Conservation (phyloP, 2,329 filamentous ascomycete species). For the Onygenales sp. region DNA sequence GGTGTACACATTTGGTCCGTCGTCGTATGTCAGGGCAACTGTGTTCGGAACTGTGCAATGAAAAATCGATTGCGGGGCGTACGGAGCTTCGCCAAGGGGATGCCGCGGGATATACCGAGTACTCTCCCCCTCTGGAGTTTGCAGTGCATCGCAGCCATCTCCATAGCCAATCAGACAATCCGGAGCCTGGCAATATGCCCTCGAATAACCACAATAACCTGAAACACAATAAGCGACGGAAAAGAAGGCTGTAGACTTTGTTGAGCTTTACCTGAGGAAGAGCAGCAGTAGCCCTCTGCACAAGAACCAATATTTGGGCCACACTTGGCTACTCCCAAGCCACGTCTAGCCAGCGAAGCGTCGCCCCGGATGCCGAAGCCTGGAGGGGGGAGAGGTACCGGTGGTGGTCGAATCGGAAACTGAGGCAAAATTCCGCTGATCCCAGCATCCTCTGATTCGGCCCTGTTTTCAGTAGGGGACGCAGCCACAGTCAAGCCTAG, state of each 20-base stretch:
- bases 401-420: conserved; percentile 7
- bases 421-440: not conserved
- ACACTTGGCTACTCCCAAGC: conserved; percentile 16
- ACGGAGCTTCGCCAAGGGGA: conserved; percentile 26
- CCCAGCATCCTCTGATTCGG: not conserved
- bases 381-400: conserved; percentile 4
- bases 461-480: not conserved
- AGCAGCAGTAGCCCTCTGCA: conserved; percentile 28
- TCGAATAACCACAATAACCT: conserved; percentile 32
- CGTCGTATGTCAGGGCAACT: conserved; percentile 59
- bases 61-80: conserved; percentile 26
- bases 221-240: conserved; percentile 3
- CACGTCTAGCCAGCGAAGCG: not conserved
- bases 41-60: conserved; percentile 43
- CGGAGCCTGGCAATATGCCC: conserved; percentile 29
- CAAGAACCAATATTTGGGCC: conserved; percentile 27
- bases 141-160: conserved; percentile 26
- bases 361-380: conserved; percentile 5
- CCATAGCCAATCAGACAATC: conserved; percentile 32
- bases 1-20: conserved; percentile 56
- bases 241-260: not conserved
- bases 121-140: conserved; percentile 24
- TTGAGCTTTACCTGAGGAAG: conserved; percentile 23
- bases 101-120: conserved; percentile 26
- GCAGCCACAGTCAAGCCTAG: not conserved